Conservation (phyloP, 768 basidiomycete species). For the Mycena kentingensis region DNA sequence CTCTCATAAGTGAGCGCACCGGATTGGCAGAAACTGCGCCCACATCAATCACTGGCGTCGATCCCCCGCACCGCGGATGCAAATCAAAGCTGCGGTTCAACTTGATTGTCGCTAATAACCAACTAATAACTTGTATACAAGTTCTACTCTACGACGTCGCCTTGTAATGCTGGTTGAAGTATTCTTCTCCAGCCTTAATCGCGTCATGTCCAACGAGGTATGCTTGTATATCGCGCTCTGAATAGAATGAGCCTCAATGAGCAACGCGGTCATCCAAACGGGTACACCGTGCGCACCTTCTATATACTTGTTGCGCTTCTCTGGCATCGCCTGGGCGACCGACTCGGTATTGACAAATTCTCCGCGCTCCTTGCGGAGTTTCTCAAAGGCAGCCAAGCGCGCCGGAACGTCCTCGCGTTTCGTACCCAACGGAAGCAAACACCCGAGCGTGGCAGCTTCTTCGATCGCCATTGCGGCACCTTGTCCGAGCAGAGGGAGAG, state of each 20-base stretch:
- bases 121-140: too few species aligned
- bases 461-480: slow-evolving; percentile 31
- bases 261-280: too few species aligned
- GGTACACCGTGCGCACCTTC: not conserved
- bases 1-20: too few species aligned
- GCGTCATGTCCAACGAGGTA: not conserved
- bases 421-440: slow-evolving; percentile 14
- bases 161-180: too few species aligned
- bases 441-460: slow-evolving; percentile 18
- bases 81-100: too few species aligned
- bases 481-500: slow-evolving; percentile 26
- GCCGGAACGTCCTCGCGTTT: slow-evolving; percentile 11
- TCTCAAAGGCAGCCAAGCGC: slow-evolving; percentile 13
- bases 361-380: slow-evolving; percentile 15
- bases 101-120: too few species aligned
- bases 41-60: too few species aligned
- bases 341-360: slow-evolving; percentile 16
- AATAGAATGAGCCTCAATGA: too few species aligned
- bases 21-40: too few species aligned
- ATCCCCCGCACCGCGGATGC: too few species aligned
- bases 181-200: not conserved
- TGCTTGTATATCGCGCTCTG: too few species aligned
- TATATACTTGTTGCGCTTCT: not conserved
- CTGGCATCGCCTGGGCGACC: slow-evolving; percentile 1
- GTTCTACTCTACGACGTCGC: too few species aligned